Percentiles rank a stretch among this genome's conserved stretches.
These are phyloP conservation scores for Ocimum tenuiflorum DNA, from an alignment of 257 asterid species.

Conservation along the genomic window DNA sequence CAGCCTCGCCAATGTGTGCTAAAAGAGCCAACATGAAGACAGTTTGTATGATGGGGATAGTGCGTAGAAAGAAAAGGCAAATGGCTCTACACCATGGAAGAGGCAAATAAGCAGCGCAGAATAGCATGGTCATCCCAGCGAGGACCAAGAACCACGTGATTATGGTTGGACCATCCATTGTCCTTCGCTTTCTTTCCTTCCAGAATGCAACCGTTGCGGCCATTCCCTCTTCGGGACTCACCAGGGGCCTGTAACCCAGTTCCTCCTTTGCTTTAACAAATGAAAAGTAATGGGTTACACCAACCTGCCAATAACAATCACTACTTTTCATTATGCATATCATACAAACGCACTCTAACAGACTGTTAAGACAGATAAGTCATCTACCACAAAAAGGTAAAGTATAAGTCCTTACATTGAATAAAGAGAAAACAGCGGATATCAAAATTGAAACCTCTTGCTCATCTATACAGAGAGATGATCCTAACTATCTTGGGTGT, in stretches of 20 bases:
- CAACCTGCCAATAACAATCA: slow-evolving; percentile 57
- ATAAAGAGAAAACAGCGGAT: no score
- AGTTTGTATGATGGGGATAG: slow-evolving; percentile 29
- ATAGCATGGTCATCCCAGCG: slow-evolving; percentile 50
- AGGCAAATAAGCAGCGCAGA: slow-evolving; percentile 74
- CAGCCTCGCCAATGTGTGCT: slow-evolving; percentile 62
- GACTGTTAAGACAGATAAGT: no score
- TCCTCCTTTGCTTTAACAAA: slow-evolving; percentile 82
- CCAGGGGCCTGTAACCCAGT: slow-evolving; percentile 72
- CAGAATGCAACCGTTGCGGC: slow-evolving; percentile 65
- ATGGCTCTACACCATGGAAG: slow-evolving; percentile 44
- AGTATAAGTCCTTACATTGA: no score
- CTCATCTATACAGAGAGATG: no score
- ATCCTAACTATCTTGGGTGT: no score
- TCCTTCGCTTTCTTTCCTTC: slow-evolving; percentile 62
- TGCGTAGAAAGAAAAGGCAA: slow-evolving; percentile 50
- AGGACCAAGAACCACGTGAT: slow-evolving; percentile 44
- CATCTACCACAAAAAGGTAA: no score
- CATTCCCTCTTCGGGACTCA: slow-evolving; percentile 74
- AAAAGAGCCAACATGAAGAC: slow-evolving; percentile 37
- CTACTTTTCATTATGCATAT: no score
- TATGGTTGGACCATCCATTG: slow-evolving; percentile 70
- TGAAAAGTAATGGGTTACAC: slow-evolving; percentile 89
- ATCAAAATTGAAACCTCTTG: no score
- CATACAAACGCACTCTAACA: no score